Percentiles rank a stretch among this genome's conserved stretches.
Conservation (phyloP, 139 green algal species). For the Eudorina sp. region DNA sequence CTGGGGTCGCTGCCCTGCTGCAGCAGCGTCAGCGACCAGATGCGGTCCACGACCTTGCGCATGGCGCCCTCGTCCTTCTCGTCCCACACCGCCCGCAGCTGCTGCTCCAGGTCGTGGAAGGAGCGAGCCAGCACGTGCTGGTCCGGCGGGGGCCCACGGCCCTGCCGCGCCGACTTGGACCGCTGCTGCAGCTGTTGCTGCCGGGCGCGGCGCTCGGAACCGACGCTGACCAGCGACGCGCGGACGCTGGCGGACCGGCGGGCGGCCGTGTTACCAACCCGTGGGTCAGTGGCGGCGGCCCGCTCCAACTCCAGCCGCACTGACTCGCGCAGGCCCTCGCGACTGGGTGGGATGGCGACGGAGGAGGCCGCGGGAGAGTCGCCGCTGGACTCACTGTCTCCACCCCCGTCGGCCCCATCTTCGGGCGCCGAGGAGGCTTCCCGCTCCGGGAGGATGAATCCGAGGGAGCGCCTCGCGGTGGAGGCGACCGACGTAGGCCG, state of each 20-base stretch:
- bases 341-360: too few relatives aligned
- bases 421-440: not conserved
- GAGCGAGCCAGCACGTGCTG: slow-evolving; percentile 9
- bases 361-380: not conserved
- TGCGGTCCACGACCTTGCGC: slow-evolving; percentile 37
- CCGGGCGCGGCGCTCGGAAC: not conserved
- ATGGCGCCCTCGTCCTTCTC: not conserved
- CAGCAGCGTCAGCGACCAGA: slow-evolving; percentile 45
- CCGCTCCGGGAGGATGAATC: not conserved
- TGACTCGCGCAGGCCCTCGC: not conserved
- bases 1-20: not conserved
- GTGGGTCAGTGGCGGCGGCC: not conserved
- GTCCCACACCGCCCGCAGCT: slow-evolving; percentile 44
- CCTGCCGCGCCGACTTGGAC: not conserved
- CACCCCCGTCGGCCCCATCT: not conserved
- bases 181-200: not conserved
- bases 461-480: not conserved
- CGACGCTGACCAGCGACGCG: not conserved
- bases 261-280: not conserved
- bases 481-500: not conserved
- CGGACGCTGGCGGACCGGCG: not conserved
- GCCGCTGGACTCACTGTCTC: not conserved
- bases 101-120: slow-evolving; percentile 35
- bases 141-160: not conserved
- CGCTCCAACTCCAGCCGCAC: not conserved